Evolutionary conservation across 2,329 filamentous ascomycete species (phyloP), one percentile per base, ranked within the genome.

Genomic region (Didymella glomerata): DNA sequence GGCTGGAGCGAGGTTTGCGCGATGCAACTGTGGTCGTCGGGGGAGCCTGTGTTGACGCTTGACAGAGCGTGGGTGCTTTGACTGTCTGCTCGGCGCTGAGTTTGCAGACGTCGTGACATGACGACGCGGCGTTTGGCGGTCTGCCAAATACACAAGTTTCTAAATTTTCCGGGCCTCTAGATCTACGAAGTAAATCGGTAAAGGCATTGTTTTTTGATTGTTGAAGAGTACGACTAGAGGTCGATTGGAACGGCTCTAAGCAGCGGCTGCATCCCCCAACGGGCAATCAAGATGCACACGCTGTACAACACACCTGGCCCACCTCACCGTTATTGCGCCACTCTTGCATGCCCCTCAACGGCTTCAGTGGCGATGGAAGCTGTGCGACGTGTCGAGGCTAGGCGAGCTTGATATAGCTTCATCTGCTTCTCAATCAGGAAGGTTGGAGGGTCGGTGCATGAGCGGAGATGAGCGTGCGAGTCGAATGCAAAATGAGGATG

Each of bases 81-180:
- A 54, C 34, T 16, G n/a, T 20, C 36, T 20, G 36, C 10, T 40
- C 18, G n/a, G 20, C 24, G 48, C 10, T 20, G 27, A 40, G 44
- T 20, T 52, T 45, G 45, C 54, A 57, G 27, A n/a, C 38, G 44
- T 48, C 54, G 30, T n/a, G 9, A 18, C 2, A 34, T 50, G 48
- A 57, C 32, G 54, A 57, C 16, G 41, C 11, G 48, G 54, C 40
- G 48, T 51, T 24, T 22, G 32, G 47, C 54, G 54, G 54, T 57
- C 54, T 57, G 54, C 5, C 25, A 48, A 27, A 48, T 28, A 14
- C 5, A 27, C n/a, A n/a, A n/a, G n/a, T n/a, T 24, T 41, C 38
- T 16, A 6, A 36, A 18, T n/a, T 36, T 7, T 36, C 32, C 6
- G 18, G 18, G 4, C 18, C n/a, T 40, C 36, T 10, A 40, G n/a